These are phyloP conservation scores for Plasmodium yoelii DNA, from an alignment of 169 alveolate species.

Conservation along the genomic window DNA sequence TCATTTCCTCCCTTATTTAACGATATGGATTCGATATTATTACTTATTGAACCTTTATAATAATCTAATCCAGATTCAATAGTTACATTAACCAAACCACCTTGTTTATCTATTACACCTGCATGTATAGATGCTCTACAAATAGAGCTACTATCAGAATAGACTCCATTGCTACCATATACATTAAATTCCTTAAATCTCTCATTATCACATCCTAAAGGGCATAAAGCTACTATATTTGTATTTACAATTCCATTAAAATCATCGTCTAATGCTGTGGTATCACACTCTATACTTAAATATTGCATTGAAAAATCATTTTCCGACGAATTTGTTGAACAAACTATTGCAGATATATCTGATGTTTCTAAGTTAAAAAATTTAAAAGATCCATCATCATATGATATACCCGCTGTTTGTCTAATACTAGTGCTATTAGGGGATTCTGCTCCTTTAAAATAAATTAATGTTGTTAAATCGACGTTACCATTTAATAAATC, in stretches of 20 bases:
- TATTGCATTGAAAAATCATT: slow-evolving; percentile 80
- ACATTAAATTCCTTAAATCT: slow-evolving; percentile 73
- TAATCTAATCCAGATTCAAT: slow-evolving; percentile 88
- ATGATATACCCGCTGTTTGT: slow-evolving; percentile 89
- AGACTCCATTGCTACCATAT: slow-evolving; percentile 89
- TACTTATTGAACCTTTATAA: slow-evolving; percentile 88
- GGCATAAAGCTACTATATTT: slow-evolving; percentile 89
- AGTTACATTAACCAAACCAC: slow-evolving; percentile 88
- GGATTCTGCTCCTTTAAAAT: slow-evolving; percentile 76
- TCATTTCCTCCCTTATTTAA: slow-evolving; percentile 84
- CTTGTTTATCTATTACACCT: slow-evolving; percentile 87
- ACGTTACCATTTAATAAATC: slow-evolving; percentile 85
- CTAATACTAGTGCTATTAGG: slow-evolving; percentile 68
- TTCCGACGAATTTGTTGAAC: slow-evolving; percentile 90
- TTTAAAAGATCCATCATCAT: slow-evolving; percentile 85
- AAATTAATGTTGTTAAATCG: slow-evolving; percentile 80
- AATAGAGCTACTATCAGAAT: slow-evolving; percentile 90
- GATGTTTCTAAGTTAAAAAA: slow-evolving; percentile 88
- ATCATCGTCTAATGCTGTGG: slow-evolving; percentile 67
- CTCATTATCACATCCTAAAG: slow-evolving; percentile 86
- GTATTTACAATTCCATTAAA: slow-evolving; percentile 82
- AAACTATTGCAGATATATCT: slow-evolving; percentile 88
- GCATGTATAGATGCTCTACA: slow-evolving; percentile 93
- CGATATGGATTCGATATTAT: slow-evolving; percentile 89
- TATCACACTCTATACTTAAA: slow-evolving; percentile 75